Evolutionary conservation across 2,329 filamentous ascomycete species (phyloP).

Genomic region (Pestalotiopsis sp.): DNA sequence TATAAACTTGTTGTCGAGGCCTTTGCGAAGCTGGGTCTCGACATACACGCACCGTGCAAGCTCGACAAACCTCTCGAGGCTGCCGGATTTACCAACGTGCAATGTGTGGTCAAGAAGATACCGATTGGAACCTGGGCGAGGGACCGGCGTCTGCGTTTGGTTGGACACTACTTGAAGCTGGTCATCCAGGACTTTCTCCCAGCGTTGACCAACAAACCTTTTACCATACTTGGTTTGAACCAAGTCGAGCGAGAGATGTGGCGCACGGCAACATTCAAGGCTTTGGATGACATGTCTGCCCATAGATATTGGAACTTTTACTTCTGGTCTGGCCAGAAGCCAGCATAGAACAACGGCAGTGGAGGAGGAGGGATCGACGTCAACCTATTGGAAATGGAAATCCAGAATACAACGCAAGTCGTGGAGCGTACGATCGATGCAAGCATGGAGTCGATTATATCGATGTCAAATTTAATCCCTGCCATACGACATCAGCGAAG

Average conservation of each 20-base stretch:
- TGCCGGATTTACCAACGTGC: slow-evolving; percentile 37
- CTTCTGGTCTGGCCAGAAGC: slow-evolving; percentile 21
- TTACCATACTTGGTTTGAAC: slow-evolving; percentile 15
- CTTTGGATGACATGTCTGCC: slow-evolving; percentile 14
- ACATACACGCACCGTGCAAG: slow-evolving; percentile 34
- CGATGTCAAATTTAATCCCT: not conserved
- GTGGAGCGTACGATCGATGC: not conserved
- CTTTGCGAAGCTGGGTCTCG: slow-evolving; percentile 37
- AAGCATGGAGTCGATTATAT: not conserved
- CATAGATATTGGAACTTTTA: slow-evolving; percentile 22
- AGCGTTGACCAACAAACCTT: slow-evolving; percentile 13
- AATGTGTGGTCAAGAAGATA: slow-evolving; percentile 19
- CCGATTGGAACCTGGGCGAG: slow-evolving; percentile 16
- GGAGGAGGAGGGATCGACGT: not conserved
- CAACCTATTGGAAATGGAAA: not conserved
- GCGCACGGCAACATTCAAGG: slow-evolving; percentile 12
- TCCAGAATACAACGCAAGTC: not conserved
- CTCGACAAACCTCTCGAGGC: slow-evolving; percentile 30
- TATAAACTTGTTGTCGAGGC: slow-evolving; percentile 26
- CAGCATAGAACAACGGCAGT: not conserved
- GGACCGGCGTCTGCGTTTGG: slow-evolving; percentile 13
- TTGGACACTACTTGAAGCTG: slow-evolving; percentile 17
- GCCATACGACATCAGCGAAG: not conserved
- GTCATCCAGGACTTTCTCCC: slow-evolving; percentile 19
- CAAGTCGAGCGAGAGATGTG: slow-evolving; percentile 19